These are phyloP conservation scores for Wickerhamomyces sp. DNA, from an alignment of 1,139 yeast species.

Conservation along the genomic window DNA sequence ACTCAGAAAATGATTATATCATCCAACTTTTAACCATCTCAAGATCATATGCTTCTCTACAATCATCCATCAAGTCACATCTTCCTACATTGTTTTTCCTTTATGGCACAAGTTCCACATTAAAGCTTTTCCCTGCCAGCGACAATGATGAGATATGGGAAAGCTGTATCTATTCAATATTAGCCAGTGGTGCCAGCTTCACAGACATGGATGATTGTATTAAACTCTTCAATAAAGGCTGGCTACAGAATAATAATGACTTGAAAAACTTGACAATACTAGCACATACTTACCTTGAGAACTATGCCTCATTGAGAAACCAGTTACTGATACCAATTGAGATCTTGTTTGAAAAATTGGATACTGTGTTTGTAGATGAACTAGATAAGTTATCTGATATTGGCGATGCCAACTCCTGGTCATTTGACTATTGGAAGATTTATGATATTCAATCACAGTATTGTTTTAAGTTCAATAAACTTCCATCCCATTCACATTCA, in stretches of 20 bases:
- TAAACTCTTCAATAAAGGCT: conserved; percentile 13
- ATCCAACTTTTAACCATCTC: conserved; percentile 8
- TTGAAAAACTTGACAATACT: conserved; percentile 17
- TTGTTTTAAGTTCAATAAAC: conserved; percentile 17
- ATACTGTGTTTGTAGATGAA: conserved; percentile 4
- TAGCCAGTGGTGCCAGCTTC: conserved; percentile 19
- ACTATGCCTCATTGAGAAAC: conserved; percentile 5
- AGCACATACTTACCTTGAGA: conserved; percentile 15
- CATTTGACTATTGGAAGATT: conserved; percentile 14
- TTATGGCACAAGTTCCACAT: conserved; percentile 7
- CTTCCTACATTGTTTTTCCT: conserved; percentile 9
- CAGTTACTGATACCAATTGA: conserved; percentile 12
- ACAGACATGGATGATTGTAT: conserved; percentile 13
- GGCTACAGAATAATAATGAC: conserved; percentile 6
- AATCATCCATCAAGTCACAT: conserved; percentile 5
- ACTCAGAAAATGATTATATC: conserved; percentile 2
- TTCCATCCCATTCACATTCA: conserved; percentile 14
- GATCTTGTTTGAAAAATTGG: conserved; percentile 10
- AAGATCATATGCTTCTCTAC: conserved; percentile 3
- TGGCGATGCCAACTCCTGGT: background rate
- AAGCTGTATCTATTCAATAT: conserved; percentile 10
- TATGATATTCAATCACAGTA: conserved; percentile 15
- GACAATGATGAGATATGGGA: background rate
- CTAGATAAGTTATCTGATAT: background rate
- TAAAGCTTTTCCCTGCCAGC: conserved; percentile 6